Conservation (phyloP, 495 filamentous ascomycete genomes). For the Penicillium robsamsonii region DNA sequence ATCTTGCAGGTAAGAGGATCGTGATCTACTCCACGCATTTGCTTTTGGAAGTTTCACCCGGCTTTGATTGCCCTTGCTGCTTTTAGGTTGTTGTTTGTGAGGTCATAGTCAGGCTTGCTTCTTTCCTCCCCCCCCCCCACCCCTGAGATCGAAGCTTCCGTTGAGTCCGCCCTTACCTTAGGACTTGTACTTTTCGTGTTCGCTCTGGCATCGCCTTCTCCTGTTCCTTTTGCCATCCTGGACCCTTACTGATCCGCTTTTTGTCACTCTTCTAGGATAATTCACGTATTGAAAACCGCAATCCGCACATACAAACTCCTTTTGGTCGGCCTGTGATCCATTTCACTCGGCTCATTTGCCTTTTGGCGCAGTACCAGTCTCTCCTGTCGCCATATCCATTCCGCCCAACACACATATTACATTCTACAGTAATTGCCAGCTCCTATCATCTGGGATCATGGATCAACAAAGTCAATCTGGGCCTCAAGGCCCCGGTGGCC, state of each 20-base stretch:
- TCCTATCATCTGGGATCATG: constrained; percentile 52
- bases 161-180: constrained; percentile 3
- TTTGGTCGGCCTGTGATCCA: constrained; percentile 31
- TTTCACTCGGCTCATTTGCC: constrained; percentile 26
- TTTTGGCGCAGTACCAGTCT: constrained; percentile 27
- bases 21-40: neutral
- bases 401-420: constrained; percentile 18
- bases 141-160: constrained; percentile 10
- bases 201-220: constrained; percentile 3
- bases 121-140: too few species aligned
- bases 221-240: constrained; percentile 6
- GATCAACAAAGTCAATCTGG: constrained; percentile 79
- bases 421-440: constrained; percentile 24
- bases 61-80: neutral
- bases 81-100: constrained; percentile 11
- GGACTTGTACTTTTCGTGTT: neutral
- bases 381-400: constrained; percentile 22
- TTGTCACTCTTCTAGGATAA: constrained; percentile 30
- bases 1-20: constrained; percentile 30
- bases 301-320: constrained; percentile 22
- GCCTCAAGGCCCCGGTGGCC: constrained; percentile 77
- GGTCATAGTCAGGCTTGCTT: constrained; percentile 7
- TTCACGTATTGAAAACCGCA: constrained; percentile 25
- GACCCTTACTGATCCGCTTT: constrained; percentile 31
- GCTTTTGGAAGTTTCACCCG: neutral